Conservation (phyloP, 129 eudicot species). For the Arctium lappa region DNA sequence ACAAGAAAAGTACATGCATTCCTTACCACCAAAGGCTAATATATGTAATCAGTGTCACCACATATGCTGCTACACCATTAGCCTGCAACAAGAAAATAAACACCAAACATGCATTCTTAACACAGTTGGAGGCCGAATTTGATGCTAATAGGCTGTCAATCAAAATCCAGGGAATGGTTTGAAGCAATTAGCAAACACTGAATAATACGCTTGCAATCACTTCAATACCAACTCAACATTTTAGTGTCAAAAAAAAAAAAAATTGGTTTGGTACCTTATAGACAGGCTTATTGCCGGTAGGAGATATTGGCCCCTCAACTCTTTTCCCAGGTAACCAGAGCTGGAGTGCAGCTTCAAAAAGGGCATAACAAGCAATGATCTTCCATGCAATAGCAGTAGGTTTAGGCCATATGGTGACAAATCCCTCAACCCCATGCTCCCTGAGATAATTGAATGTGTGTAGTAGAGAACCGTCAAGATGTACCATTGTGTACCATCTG, state of each 20-base stretch:
- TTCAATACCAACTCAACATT: background rate
- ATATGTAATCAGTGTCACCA: slow-evolving; percentile 77
- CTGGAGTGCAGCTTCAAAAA: slow-evolving; percentile 93
- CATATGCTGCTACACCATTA: slow-evolving; percentile 86
- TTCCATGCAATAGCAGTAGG: slow-evolving; percentile 78
- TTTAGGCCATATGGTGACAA: slow-evolving; percentile 83
- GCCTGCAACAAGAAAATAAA: slow-evolving; percentile 54
- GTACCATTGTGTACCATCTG: slow-evolving; percentile 99
- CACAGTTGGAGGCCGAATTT: background rate
- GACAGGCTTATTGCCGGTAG: slow-evolving; percentile 83
- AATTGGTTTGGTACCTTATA: slow-evolving; percentile 69
- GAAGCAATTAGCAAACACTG: background rate
- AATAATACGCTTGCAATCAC: background rate
- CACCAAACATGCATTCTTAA: slow-evolving; percentile 7
- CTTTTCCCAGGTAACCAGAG: slow-evolving; percentile 77
- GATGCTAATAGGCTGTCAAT: background rate
- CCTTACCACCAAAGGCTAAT: slow-evolving; percentile 93
- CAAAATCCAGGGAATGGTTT: background rate
- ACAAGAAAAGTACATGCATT: background rate
- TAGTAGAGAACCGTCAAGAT: slow-evolving; percentile 83
- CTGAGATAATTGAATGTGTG: slow-evolving; percentile 53
- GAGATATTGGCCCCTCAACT: slow-evolving; percentile 93
- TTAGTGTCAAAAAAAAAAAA: no score
- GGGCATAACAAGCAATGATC: slow-evolving; percentile 74
- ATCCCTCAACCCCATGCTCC: slow-evolving; percentile 66